Evolutionary conservation across 768 basidiomycete species (phyloP), one percentile per base, ranked within the genome.

Genomic region (Boletus sp.): DNA sequence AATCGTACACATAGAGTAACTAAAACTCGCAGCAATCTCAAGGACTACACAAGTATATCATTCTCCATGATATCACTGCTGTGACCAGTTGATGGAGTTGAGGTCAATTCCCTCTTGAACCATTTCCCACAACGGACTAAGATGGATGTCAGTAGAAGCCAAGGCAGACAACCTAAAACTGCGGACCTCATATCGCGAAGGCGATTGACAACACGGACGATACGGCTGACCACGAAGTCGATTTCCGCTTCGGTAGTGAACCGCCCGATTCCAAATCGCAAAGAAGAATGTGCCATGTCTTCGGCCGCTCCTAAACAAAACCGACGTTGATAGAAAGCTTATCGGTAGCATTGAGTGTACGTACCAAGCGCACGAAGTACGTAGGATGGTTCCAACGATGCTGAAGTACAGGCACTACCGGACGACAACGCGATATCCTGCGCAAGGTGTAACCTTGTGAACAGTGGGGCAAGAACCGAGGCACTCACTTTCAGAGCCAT

Each of bases 101-200:
- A 98, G 83, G 70, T 99, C 97, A 55, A 98, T 95, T 40, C 96
- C 96, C 69, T 98, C 97, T 74, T 97, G 93, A 15, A 98, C 95
- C 95, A 99, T 98, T 75, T 99, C 97, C 96, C 96, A 99, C 50
- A 99, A 74, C 33, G 97, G 97, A 66, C 93, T 92, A 27, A 23
- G 37, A 44, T 46, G 25, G 30, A 25, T 48, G 46, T 63, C 29
- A 59, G 47, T 30, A 56, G 47, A 50, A 57, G 32, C 44, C n/a
- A 52, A 37, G 37, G 17, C 11, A 53, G 21, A 46, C 48, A 39
- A 21, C 52, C 32, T 25, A 47, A 47, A 41, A 50, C 37, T 30
- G 67, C 79, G 30, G 47, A 85, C 88, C 90, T 95, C 92, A 99
- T 93, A 56, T 99, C 96, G 47, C 96, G 83, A 59, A 99, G 80